Percentiles rank a stretch among this genome's conserved stretches.
phyloP scores from a whole-genome alignment of 2,329 filamentous ascomycete genomes.

The Bipolaris zeicola region DNA sequence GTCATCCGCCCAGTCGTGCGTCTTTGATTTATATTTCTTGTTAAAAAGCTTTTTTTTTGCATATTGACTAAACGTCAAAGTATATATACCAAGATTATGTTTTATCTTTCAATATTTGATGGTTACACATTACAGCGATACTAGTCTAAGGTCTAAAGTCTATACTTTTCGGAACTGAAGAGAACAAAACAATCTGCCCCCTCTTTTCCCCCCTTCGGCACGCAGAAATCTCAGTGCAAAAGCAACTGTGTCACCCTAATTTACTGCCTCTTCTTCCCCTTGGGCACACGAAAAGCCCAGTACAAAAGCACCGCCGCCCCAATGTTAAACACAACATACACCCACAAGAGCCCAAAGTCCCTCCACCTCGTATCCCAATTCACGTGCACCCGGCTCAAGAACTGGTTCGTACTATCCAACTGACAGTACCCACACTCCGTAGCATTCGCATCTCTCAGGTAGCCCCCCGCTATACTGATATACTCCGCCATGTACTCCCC shows the following conservation, averaged over 20 bases:
- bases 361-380: conserved; percentile 63
- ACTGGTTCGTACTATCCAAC: conserved; percentile 54
- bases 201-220: no score
- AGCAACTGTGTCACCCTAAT: no score
- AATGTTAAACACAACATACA: conserved; percentile 58
- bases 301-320: conserved; percentile 57
- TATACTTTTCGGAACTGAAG: no score
- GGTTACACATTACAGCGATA: no score
- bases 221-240: no score
- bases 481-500: conserved; percentile 53
- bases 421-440: conserved; percentile 57
- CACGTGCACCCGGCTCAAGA: conserved; percentile 50
- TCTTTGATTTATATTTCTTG: conserved; percentile 23
- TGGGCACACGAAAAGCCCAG: conserved; percentile 59
- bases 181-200: no score
- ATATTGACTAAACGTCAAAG: not conserved
- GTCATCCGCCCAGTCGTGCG: not conserved
- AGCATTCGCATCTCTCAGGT: conserved; percentile 51
- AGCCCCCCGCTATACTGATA: conserved; percentile 48
- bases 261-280: conserved; percentile 49
- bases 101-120: no score
- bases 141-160: no score
- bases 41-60: conserved; percentile 1
- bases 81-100: no score
- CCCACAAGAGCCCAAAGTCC: conserved; percentile 59